phyloP scores from a whole-genome alignment of 306 rosid genomes.

The cucumber (Cucumis sativus) region DNA sequence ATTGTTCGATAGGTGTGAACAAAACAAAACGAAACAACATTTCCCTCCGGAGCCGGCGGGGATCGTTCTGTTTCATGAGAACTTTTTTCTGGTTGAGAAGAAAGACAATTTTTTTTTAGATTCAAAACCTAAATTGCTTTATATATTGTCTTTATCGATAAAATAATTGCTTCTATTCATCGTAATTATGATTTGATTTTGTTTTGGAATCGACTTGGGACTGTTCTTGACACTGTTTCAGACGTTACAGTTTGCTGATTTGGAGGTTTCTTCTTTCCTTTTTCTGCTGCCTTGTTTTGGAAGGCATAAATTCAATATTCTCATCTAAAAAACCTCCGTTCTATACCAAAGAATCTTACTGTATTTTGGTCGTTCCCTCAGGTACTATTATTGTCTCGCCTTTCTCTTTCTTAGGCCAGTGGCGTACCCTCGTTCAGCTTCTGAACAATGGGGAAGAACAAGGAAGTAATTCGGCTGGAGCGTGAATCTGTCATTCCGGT shows the following conservation, averaged over 20 bases:
- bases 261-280: not conserved
- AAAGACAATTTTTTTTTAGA: not conserved
- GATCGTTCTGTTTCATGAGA: not conserved
- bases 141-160: not conserved
- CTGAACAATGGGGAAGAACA: slow-evolving; percentile 20
- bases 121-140: not conserved
- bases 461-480: slow-evolving; percentile 66
- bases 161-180: not conserved
- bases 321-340: not conserved
- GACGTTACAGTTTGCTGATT: not conserved
- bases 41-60: not conserved
- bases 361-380: not conserved
- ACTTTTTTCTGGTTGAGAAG: not conserved
- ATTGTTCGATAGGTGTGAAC: not conserved
- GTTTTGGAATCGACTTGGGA: not conserved
- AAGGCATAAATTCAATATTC: not conserved
- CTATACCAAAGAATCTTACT: not conserved
- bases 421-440: not conserved
- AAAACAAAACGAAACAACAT: not conserved
- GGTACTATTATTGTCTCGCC: not conserved
- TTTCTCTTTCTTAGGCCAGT: not conserved
- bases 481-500: slow-evolving; percentile 83
- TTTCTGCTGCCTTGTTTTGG: not conserved
- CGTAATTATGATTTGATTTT: not conserved
- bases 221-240: not conserved